Percentiles rank a stretch among this genome's conserved stretches.
phyloP scores from a whole-genome alignment of 2,329 filamentous ascomycete species.

The Chaetomiaceae sp. region DNA sequence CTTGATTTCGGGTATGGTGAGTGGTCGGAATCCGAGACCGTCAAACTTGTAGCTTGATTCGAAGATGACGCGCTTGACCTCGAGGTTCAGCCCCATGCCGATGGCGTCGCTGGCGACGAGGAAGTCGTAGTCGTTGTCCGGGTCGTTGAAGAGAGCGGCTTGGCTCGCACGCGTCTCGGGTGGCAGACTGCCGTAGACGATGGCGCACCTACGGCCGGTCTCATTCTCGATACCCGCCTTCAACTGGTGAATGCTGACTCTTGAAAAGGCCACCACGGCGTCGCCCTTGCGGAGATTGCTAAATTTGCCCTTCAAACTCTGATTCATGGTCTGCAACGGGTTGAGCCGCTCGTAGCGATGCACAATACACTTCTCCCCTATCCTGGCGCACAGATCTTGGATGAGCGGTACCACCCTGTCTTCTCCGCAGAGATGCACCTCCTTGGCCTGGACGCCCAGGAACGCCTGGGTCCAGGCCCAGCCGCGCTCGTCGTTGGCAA shows the following conservation, averaged over 20 bases:
- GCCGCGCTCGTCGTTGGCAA: constrained; percentile 71
- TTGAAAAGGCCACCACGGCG: constrained; percentile 81
- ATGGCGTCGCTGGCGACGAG: constrained; percentile 82
- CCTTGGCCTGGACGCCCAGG: constrained; percentile 78
- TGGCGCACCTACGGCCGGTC: constrained; percentile 78
- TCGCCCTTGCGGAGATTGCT: constrained; percentile 77
- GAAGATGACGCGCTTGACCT: constrained; percentile 86
- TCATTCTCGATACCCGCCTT: constrained; percentile 70
- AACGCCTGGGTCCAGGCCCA: constrained; percentile 94
- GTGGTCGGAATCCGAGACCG: constrained; percentile 49
- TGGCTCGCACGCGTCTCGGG: constrained; percentile 91
- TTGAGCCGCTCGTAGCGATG: constrained; percentile 82
- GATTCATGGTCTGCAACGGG: constrained; percentile 61
- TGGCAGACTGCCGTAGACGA: constrained; percentile 87
- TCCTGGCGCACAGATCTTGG: constrained; percentile 67
- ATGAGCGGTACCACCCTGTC: constrained; percentile 76
- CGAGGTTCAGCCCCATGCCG: constrained; percentile 94
- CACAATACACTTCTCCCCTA: constrained; percentile 77
- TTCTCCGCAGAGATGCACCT: constrained; percentile 92
- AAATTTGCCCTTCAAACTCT: constrained; percentile 61
- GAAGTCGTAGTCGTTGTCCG: constrained; percentile 90
- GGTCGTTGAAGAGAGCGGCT: constrained; percentile 90
- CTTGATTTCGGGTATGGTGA: constrained; percentile 77
- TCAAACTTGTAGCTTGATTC: constrained; percentile 72
- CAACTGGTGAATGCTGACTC: constrained; percentile 73